Conservation (phyloP, 768 basidiomycete genomes). For the Phallus indusiatus region DNA sequence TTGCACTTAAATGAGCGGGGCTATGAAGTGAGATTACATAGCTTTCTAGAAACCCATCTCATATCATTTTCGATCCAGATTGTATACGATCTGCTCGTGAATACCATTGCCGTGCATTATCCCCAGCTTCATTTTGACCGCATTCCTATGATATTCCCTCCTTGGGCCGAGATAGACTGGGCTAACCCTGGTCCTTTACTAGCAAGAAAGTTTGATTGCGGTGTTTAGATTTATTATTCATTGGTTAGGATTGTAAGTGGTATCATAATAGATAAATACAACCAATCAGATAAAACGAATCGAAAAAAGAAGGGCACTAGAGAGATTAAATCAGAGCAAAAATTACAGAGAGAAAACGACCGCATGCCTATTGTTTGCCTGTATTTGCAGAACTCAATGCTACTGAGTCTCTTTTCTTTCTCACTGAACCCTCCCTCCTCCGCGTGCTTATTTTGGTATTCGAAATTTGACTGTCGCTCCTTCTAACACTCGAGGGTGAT, state of each 20-base stretch:
- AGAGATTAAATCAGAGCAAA: not conserved
- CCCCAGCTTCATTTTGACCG: slow-evolving; percentile 64
- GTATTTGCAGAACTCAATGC: no score
- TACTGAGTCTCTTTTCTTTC: not conserved
- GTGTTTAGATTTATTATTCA: not conserved
- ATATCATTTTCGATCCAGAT: slow-evolving; percentile 32
- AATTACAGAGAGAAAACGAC: no score
- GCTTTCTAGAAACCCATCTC: slow-evolving; percentile 1
- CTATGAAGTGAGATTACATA: slow-evolving; percentile 35
- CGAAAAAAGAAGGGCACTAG: not conserved
- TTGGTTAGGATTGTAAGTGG: not conserved
- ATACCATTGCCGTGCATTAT: slow-evolving; percentile 44
- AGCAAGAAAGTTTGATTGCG: not conserved
- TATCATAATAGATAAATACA: not conserved
- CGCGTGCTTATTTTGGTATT: not conserved
- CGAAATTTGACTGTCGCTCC: not conserved
- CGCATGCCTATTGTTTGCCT: no score
- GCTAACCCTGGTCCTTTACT: not conserved
- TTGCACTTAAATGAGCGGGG: slow-evolving; percentile 71
- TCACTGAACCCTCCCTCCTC: not conserved
- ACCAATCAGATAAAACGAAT: not conserved
- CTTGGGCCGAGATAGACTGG: slow-evolving; percentile 33
- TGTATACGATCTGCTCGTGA: slow-evolving; percentile 52
- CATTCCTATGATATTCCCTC: slow-evolving; percentile 46
- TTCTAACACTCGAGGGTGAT: not conserved